Conservation (phyloP, 331 rosid genomes). For the Ulmus americana region DNA sequence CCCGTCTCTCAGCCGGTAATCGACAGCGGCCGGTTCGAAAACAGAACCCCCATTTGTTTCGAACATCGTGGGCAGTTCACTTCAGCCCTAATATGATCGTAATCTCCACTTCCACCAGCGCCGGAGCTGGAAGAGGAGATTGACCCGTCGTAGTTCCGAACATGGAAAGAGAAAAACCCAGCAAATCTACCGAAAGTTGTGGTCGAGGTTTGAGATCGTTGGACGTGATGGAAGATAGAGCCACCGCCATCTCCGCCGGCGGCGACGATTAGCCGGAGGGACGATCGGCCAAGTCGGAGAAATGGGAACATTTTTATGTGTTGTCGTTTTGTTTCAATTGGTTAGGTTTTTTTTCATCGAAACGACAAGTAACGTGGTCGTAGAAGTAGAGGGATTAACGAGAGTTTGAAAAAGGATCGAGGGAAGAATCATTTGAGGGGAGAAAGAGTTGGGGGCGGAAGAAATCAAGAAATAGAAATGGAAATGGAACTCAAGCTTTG, state of each 20-base stretch:
- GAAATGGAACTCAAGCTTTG: too few species aligned
- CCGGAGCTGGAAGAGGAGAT: too few species aligned
- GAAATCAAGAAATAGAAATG: too few species aligned
- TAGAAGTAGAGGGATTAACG: too few species aligned
- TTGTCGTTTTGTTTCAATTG: too few species aligned
- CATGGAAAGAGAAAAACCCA: too few species aligned
- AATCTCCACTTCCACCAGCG: neutral
- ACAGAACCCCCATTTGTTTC: slow-evolving; percentile 30
- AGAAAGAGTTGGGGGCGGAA: too few species aligned
- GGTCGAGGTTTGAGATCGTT: slow-evolving; percentile 8
- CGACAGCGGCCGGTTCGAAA: slow-evolving; percentile 44
- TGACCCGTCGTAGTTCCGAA: too few species aligned
- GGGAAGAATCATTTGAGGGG: too few species aligned
- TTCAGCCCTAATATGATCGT: slow-evolving; percentile 48
- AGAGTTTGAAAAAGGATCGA: too few species aligned
- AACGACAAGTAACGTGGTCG: too few species aligned
- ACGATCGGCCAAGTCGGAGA: slow-evolving; percentile 9
- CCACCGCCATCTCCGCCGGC: neutral
- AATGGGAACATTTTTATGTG: neutral
- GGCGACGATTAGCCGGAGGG: neutral
- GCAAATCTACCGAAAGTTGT: neutral
- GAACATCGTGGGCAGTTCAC: slow-evolving; percentile 41
- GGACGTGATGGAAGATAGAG: neutral
- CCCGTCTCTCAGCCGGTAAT: slow-evolving; percentile 38
- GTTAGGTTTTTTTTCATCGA: too few species aligned